These are phyloP conservation scores for Geotrichum reessii DNA, from an alignment of 1,139 yeast species.

Conservation along the genomic window DNA sequence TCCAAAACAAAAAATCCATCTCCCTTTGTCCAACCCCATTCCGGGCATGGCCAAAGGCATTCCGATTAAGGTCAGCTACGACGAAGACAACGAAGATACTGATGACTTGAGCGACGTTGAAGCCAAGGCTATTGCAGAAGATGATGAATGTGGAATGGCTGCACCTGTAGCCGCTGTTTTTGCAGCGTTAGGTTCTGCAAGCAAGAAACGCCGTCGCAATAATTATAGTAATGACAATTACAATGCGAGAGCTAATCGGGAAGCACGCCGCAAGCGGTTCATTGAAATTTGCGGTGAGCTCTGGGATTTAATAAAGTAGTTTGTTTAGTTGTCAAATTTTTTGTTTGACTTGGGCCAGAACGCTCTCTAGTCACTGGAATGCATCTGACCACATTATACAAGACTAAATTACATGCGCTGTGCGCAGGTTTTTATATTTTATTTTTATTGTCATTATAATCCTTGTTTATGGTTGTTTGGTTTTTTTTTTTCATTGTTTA, in stretches of 20 bases:
- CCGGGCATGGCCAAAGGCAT: background rate
- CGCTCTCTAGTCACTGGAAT: too few species aligned
- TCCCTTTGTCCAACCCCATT: background rate
- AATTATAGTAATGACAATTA: background rate
- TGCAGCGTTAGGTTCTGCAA: background rate
- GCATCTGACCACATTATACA: too few species aligned
- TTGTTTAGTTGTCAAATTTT: background rate
- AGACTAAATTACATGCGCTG: too few species aligned
- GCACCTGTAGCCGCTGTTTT: background rate
- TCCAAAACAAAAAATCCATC: slow-evolving; percentile 1
- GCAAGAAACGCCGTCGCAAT: background rate
- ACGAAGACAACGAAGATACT: slow-evolving; percentile 17
- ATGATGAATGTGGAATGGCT: slow-evolving; percentile 17
- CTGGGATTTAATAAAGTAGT: slow-evolving; percentile 6
- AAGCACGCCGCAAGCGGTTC: background rate
- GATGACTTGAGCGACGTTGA: slow-evolving; percentile 18
- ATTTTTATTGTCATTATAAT: too few species aligned
- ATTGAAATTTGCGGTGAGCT: slow-evolving; percentile 6
- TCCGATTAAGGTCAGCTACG: background rate
- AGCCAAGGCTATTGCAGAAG: slow-evolving; percentile 20
- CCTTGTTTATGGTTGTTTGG: too few species aligned
- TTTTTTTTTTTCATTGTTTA: too few species aligned
- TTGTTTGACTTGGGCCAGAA: too few species aligned
- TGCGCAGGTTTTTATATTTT: too few species aligned
- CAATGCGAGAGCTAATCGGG: background rate